Conservation (phyloP, 345 rosid genomes). For the Sonneratia caseolaris region DNA sequence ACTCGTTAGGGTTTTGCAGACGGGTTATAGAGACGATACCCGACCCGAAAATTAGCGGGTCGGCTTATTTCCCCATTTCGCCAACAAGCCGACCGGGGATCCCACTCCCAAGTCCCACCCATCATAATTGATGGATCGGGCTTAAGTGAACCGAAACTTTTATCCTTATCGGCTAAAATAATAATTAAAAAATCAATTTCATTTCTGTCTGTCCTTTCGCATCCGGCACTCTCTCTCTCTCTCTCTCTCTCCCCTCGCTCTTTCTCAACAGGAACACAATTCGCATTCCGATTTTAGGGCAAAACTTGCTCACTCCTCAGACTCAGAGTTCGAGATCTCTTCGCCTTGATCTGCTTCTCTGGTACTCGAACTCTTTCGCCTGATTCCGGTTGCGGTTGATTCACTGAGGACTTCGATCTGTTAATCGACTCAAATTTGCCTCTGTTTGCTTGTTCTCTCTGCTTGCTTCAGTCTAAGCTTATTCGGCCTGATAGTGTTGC, state of each 20-base stretch:
- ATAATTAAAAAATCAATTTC: too few species aligned
- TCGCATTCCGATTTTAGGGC: not conserved
- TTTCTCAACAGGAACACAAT: not conserved
- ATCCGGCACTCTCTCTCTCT: not conserved
- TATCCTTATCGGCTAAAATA: too few species aligned
- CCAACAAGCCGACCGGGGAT: not conserved
- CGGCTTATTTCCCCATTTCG: not conserved
- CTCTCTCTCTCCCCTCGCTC: not conserved
- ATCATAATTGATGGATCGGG: too few species aligned
- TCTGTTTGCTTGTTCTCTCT: not conserved
- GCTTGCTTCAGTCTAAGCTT: not conserved
- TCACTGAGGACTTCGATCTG: not conserved
- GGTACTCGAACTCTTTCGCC: not conserved
- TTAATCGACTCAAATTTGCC: not conserved
- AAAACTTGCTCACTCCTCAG: not conserved
- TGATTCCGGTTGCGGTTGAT: not conserved
- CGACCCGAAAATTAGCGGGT: not conserved
- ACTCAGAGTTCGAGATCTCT: not conserved
- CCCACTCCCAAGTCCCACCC: too few species aligned
- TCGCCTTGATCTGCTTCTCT: not conserved
- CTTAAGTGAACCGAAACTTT: too few species aligned
- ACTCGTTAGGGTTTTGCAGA: conserved; percentile 4
- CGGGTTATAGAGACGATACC: not conserved
- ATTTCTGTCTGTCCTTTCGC: too few species aligned
- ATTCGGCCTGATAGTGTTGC: not conserved